Conservation (phyloP, 768 basidiomycete species). For the Lactarius quietus region DNA sequence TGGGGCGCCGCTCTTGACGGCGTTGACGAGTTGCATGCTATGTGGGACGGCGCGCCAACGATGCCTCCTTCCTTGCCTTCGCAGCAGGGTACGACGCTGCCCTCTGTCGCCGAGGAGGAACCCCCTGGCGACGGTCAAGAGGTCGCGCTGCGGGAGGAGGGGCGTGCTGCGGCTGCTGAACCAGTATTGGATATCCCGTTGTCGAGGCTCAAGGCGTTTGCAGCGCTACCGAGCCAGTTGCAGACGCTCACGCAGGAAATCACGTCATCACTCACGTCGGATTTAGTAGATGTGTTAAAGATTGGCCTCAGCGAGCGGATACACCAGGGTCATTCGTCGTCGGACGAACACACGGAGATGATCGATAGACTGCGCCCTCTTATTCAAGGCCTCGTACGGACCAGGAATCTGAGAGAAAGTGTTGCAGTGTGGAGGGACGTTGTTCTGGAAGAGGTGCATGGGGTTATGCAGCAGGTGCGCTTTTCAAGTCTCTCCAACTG, state of each 20-base stretch:
- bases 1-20: constrained; percentile 83
- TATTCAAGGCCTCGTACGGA: constrained; percentile 71
- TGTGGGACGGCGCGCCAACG: constrained; percentile 43
- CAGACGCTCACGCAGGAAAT: constrained; percentile 72
- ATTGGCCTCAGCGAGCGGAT: constrained; percentile 61
- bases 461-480: constrained; percentile 57
- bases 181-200: constrained; percentile 44
- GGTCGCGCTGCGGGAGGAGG: constrained; percentile 22
- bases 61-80: background rate
- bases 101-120: constrained; percentile 37
- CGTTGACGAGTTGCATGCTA: constrained; percentile 59
- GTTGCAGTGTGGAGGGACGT: constrained; percentile 66
- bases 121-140: constrained; percentile 23
- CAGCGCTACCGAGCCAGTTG: constrained; percentile 71
- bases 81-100: constrained; percentile 3
- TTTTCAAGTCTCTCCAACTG: background rate
- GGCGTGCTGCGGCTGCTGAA: constrained; percentile 3
- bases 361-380: constrained; percentile 68
- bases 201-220: constrained; percentile 66
- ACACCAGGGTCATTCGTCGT: background rate
- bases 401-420: constrained; percentile 66
- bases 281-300: constrained; percentile 68
- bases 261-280: constrained; percentile 67
- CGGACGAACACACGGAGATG: constrained; percentile 36
- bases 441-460: constrained; percentile 57